A percentile compares a stretch with the other conserved stretches of the same genome.
Evolutionary conservation across 441 rosid genomes (phyloP).

Genomic region (Melastoma candidum): DNA sequence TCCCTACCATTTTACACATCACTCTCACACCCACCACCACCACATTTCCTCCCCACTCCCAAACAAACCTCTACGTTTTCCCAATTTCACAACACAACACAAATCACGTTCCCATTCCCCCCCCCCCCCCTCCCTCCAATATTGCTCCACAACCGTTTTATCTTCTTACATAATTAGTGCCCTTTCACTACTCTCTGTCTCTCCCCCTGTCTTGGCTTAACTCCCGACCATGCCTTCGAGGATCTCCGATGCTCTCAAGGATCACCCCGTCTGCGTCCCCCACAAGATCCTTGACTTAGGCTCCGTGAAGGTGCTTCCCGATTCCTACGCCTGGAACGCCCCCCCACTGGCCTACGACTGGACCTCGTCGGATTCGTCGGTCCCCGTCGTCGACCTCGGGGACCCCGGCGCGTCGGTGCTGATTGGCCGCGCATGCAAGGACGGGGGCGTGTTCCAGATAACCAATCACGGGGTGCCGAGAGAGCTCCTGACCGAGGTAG

Average conservation of each 20-base stretch:
- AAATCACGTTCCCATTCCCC: too few relatives aligned
- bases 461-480: constrained; percentile 32
- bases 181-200: too few relatives aligned
- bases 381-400: constrained; percentile 28
- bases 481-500: constrained; percentile 25
- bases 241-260: constrained; percentile 14
- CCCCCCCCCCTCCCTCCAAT: too few relatives aligned
- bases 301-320: constrained; percentile 20
- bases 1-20: too few relatives aligned
- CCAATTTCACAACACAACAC: too few relatives aligned
- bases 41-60: too few relatives aligned
- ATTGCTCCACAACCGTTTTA: too few relatives aligned
- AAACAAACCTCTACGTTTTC: too few relatives aligned
- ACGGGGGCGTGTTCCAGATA: constrained; percentile 43
- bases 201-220: too few relatives aligned
- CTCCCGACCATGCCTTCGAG: too few relatives aligned
- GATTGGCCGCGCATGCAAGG: constrained; percentile 27
- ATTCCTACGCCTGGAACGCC: constrained; percentile 30
- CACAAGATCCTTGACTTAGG: constrained; percentile 29
- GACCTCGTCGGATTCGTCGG: not conserved
- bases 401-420: constrained; percentile 13
- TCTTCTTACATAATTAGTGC: too few relatives aligned
- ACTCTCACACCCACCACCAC: too few relatives aligned
- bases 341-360: not conserved
- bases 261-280: constrained; percentile 13